Evolutionary conservation across 371 early-diverging fungal genomes (phyloP).

Genomic region (Fennellomyces sp.): DNA sequence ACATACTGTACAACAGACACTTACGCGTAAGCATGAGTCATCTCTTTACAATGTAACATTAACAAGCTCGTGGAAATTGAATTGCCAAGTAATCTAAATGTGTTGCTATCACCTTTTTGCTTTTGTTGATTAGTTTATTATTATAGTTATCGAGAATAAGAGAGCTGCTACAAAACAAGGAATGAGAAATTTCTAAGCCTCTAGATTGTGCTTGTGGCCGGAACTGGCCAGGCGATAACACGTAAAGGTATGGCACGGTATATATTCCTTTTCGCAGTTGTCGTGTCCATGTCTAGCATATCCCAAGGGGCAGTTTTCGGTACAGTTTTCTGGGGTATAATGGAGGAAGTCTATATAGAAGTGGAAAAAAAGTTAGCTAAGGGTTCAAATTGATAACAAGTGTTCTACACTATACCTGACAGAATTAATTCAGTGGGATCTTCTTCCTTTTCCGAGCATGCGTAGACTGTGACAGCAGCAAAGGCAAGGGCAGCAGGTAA

Average conservation of each 20-base stretch:
- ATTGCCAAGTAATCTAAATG: too few relatives aligned
- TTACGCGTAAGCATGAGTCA: too few relatives aligned
- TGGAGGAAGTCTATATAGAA: neutral
- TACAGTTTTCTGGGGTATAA: neutral
- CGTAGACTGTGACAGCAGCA: neutral
- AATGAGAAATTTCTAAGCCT: too few relatives aligned
- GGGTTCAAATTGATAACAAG: neutral
- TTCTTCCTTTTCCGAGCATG: slow-evolving; percentile 1
- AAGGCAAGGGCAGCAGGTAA: neutral
- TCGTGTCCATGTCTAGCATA: neutral
- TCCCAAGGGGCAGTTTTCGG: neutral
- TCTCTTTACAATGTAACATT: too few relatives aligned
- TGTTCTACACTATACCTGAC: neutral
- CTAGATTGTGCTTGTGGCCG: too few relatives aligned
- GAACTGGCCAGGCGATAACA: neutral
- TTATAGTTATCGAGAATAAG: too few relatives aligned
- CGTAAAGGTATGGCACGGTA: neutral
- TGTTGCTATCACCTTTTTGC: too few relatives aligned
- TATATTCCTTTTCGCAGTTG: neutral
- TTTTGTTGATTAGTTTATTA: too few relatives aligned
- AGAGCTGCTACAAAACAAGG: too few relatives aligned
- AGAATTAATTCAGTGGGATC: neutral
- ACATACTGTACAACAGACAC: too few relatives aligned
- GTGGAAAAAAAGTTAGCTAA: too few relatives aligned
- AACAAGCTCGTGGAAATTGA: too few relatives aligned